phyloP scores from a whole-genome alignment of 2,329 filamentous ascomycete species.

The Alternaria longipes region DNA sequence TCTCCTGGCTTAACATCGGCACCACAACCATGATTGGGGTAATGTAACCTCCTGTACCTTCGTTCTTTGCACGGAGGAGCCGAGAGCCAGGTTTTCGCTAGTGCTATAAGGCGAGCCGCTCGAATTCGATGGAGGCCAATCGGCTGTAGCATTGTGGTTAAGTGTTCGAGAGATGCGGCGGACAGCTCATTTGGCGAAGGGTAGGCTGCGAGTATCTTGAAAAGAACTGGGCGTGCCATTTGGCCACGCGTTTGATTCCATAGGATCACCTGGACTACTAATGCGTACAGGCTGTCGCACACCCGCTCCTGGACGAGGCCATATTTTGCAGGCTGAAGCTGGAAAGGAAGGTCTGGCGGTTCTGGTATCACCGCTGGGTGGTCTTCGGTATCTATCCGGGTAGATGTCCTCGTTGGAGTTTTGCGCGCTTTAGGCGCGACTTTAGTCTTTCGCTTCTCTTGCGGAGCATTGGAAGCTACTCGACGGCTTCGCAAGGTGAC shows the following conservation, averaged over 20 bases:
- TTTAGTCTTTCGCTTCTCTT: background rate
- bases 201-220: constrained; percentile 71
- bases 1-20: constrained; percentile 57
- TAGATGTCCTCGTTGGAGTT: constrained; percentile 2
- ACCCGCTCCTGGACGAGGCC: constrained; percentile 87
- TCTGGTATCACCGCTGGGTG: constrained; percentile 21
- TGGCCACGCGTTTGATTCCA: constrained; percentile 81
- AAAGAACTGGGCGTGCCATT: constrained; percentile 79
- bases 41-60: constrained; percentile 65
- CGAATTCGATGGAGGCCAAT: constrained; percentile 56
- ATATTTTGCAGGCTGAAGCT: constrained; percentile 59
- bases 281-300: constrained; percentile 76
- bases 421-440: constrained; percentile 15
- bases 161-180: constrained; percentile 25
- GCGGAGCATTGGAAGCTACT: background rate
- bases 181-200: constrained; percentile 72
- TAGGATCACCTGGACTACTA: constrained; percentile 84
- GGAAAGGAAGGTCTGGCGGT: constrained; percentile 32
- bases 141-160: constrained; percentile 32
- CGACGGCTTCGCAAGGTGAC: constrained; percentile 7
- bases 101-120: constrained; percentile 71
- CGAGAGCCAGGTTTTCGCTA: constrained; percentile 74
- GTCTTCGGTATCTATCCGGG: constrained; percentile 21
- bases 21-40: constrained; percentile 32
- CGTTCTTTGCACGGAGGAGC: constrained; percentile 68